Evolutionary conservation across 1,139 yeast species (phyloP), one percentile per base, ranked within the genome.

Genomic region (Yamadazyma aaseri): DNA sequence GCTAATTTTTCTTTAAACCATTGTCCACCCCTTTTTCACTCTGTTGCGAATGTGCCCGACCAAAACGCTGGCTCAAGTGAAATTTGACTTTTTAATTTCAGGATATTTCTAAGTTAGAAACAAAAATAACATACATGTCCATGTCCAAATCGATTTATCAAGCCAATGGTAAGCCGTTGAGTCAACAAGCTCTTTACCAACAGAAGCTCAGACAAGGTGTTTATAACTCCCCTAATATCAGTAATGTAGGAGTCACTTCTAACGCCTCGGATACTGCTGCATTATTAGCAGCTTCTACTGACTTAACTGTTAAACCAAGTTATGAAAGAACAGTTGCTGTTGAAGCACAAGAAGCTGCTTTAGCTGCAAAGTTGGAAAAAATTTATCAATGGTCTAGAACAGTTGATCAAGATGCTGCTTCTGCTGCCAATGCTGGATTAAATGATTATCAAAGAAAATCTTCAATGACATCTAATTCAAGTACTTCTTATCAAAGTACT

Each of bases 201-300:
- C 90, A 87, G 44, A 82, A 82, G 51, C 62, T 82, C 53, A 84
- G 76, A 51, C 83, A 81, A 51, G 96, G 96, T 26, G 70, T 81
- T 33, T 86, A 71, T 60, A 73, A 75, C 45, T 70, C 79, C 36
- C 96, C 96, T 2, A 80, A 86, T 9, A 70, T 67, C 33, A 77
- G 80, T 4, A 61, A 74, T 11, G 73, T 85, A 3, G 96, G 97
- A 10, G 92, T 86, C 36, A 73, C 73, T 48, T 67, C 76, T 39
- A 66, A 68, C 33, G 89, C 89, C 20, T 76, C 86, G 9, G 89
- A 81, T 53, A 76, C 85, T 3, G 94, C 94, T 30, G 92, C 92
- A 0, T 64, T 81, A 35, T 64, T 81, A 44, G 94, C 94, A 2
- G 77, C 85, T 4, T 73, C 80, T 6, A 63, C 84, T 9, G 85